These are phyloP conservation scores for Mycena epipterygia DNA, from an alignment of 768 basidiomycete genomes.

Conservation along the genomic window DNA sequence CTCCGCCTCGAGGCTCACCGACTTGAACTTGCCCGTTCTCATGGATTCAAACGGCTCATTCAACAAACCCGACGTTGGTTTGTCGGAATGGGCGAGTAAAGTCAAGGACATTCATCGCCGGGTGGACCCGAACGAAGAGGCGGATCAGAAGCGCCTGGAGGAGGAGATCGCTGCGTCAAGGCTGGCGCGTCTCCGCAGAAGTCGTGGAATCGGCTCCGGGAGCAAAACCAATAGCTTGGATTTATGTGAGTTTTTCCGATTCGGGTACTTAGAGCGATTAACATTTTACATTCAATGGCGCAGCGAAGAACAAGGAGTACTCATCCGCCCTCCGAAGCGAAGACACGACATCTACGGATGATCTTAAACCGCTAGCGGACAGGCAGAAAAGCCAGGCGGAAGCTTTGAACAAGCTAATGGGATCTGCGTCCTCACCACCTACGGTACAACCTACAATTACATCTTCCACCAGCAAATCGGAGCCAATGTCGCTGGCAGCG, in stretches of 20 bases:
- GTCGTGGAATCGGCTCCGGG: slow-evolving; percentile 56
- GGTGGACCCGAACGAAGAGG: slow-evolving; percentile 86
- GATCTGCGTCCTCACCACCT: slow-evolving; percentile 32
- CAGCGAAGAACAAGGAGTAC: slow-evolving; percentile 41
- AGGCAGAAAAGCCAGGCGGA: slow-evolving; percentile 60
- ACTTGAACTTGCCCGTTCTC: background rate
- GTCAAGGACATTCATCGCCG: slow-evolving; percentile 86
- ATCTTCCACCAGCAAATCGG: slow-evolving; percentile 46
- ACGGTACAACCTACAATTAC: background rate
- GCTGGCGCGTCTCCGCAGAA: slow-evolving; percentile 63
- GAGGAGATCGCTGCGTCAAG: slow-evolving; percentile 73
- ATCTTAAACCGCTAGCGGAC: slow-evolving; percentile 41
- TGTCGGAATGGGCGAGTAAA: slow-evolving; percentile 87
- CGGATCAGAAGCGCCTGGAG: slow-evolving; percentile 77
- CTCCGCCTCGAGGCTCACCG: background rate
- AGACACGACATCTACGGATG: slow-evolving; percentile 25
- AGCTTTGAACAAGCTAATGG: slow-evolving; percentile 62
- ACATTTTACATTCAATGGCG: background rate
- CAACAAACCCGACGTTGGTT: slow-evolving; percentile 69
- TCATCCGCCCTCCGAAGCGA: slow-evolving; percentile 41
- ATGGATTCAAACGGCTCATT: slow-evolving; percentile 23
- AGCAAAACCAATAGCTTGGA: slow-evolving; percentile 56
- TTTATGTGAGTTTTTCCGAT: slow-evolving; percentile 57
- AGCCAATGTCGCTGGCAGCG: slow-evolving; percentile 80
- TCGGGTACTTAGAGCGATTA: slow-evolving; percentile 12